Evolutionary conservation across 164 flowering plant genomes (phyloP).

Genomic region (Piper betle): DNA sequence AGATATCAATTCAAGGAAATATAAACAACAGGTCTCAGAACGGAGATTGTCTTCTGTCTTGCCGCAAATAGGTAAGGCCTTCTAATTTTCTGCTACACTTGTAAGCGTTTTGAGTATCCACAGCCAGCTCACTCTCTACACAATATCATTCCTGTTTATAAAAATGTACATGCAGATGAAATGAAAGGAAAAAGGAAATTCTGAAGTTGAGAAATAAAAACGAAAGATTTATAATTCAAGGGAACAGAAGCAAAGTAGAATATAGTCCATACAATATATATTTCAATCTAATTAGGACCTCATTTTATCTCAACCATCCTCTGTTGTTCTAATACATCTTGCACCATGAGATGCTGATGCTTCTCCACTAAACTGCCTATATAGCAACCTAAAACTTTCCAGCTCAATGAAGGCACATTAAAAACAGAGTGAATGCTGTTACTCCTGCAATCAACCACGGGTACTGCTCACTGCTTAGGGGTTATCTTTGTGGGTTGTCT

Average conservation of each 20-base stretch:
- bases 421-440: no score
- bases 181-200: not conserved
- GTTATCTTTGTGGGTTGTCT: no score
- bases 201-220: not conserved
- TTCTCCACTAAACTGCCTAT: not conserved
- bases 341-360: not conserved
- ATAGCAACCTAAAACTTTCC: no score
- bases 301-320: not conserved
- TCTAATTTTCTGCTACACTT: slow-evolving; percentile 3
- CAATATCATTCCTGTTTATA: slow-evolving; percentile 59
- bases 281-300: not conserved
- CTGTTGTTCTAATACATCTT: not conserved
- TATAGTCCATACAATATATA: not conserved
- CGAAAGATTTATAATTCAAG: not conserved
- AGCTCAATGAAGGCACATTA: no score
- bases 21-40: not conserved
- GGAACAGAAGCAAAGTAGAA: not conserved
- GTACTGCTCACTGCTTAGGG: no score
- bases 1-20: not conserved
- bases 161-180: no score
- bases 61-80: not conserved
- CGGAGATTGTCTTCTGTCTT: not conserved
- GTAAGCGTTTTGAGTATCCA: slow-evolving; percentile 75
- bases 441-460: no score
- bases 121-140: slow-evolving; percentile 91